Base-by-base conservation (phyloP, 2,329 filamentous ascomycete species). In the Fusarium phyllophilum region DNA sequence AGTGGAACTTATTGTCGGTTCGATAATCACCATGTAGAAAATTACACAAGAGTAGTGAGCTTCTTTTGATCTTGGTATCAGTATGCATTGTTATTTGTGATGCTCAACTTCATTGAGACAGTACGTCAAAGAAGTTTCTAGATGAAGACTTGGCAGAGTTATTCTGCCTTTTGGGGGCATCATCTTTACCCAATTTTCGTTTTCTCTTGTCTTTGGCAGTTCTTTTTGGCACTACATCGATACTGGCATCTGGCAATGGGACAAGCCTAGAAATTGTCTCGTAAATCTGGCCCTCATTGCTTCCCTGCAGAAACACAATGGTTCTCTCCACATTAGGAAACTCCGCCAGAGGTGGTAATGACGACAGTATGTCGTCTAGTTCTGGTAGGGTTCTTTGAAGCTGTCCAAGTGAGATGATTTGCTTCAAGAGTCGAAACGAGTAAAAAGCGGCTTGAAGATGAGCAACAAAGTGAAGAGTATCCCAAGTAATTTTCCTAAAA, bases 391-490 rank as follows among this genome's bases (percentile, higher is more conserved):
- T 38, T 12, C 56, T 45, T 34, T 62, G 54, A 8, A 64, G 33
- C 5, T 66, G 33, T 10, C 59, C 62, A 24, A 78, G 52, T 2
- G 74, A 70, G 5, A 84, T 58, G 14, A 83, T 76, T 31, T 82
- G 82, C 6, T 87, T 70, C 8, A 90, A 63, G 31, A 84, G 77
- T n/a, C 90, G 85, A 3, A 93, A 77, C 1, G 91, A 92, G 77
- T 93, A 93, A 11, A 89, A 80, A 2, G 86, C 84, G 9, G 88
- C 89, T 61, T 92, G 89, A 0, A 90, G 80, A 71, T 92, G 89
- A 1, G 91, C 90, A 14, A 86, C 79, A 54, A 92, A 84, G 75
- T 94, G 92, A 48, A 92, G 81, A 24, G 87, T 82, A 15, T 87
- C 83, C 92, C 91, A 93, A 4, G 73, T 79, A 54, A 76, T 33